A percentile compares a stretch with the other conserved stretches of the same genome.
These are phyloP conservation scores for Globisporangium iwayamae DNA, from an alignment of 352 stramenopile species.

Conservation along the genomic window DNA sequence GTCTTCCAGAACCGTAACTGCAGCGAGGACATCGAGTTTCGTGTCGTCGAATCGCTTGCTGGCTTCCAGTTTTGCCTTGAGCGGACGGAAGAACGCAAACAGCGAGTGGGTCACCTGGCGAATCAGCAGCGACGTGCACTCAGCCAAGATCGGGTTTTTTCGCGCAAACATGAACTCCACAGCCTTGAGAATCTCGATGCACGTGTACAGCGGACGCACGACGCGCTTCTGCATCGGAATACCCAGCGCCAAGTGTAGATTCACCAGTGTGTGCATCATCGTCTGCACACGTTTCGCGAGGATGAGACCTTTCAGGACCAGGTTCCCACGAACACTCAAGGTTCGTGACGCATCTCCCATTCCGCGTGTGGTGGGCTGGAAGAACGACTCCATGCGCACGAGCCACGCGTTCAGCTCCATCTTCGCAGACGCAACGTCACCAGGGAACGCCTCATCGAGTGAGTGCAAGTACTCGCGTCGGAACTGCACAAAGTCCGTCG, in stretches of 20 bases:
- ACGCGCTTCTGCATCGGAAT: slow-evolving; percentile 85
- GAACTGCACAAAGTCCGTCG: slow-evolving; percentile 70
- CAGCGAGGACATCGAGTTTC: slow-evolving; percentile 79
- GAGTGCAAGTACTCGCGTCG: slow-evolving; percentile 75
- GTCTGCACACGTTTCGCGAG: slow-evolving; percentile 86
- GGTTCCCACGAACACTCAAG: slow-evolving; percentile 75
- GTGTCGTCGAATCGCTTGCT: slow-evolving; percentile 88
- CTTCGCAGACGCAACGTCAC: slow-evolving; percentile 73
- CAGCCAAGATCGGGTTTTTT: slow-evolving; percentile 79
- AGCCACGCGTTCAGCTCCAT: slow-evolving; percentile 83
- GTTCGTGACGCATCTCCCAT: slow-evolving; percentile 71
- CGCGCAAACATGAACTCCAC: slow-evolving; percentile 92
- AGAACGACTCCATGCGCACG: slow-evolving; percentile 86
- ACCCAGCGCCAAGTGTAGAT: slow-evolving; percentile 83
- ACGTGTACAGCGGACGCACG: slow-evolving; percentile 83
- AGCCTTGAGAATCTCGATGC: slow-evolving; percentile 89
- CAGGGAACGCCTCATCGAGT: slow-evolving; percentile 77
- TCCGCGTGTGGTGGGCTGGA: slow-evolving; percentile 75
- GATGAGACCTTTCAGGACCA: slow-evolving; percentile 92
- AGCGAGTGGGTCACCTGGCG: slow-evolving; percentile 78
- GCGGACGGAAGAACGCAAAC: slow-evolving; percentile 74
- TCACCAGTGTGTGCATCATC: slow-evolving; percentile 88
- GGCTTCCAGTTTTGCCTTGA: slow-evolving; percentile 80
- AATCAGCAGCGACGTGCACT: slow-evolving; percentile 70
- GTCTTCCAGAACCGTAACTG: slow-evolving; percentile 83